phyloP scores from a whole-genome alignment of 108 stramenopile genomes.

The Nitzschia inconspicua region DNA sequence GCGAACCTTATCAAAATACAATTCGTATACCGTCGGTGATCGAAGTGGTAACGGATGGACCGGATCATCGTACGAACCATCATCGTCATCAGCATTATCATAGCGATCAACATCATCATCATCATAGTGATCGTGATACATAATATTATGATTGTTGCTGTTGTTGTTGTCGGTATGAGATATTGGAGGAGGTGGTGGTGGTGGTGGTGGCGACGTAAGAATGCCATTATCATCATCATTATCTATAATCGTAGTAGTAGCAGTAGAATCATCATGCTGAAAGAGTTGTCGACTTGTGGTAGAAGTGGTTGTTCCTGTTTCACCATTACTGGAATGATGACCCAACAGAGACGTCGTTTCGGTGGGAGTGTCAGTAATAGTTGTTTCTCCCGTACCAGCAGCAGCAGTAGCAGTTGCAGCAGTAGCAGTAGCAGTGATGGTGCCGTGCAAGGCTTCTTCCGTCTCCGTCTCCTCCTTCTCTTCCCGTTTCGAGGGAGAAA shows the following conservation, averaged over 20 bases:
- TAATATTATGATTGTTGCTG: not conserved
- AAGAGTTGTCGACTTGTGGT: not conserved
- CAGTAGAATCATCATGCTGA: not conserved
- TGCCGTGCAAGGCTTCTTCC: not conserved
- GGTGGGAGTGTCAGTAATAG: not conserved
- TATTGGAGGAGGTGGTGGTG: not conserved
- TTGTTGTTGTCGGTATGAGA: not conserved
- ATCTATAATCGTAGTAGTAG: not conserved
- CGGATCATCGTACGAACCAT: not conserved
- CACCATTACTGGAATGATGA: too few species aligned
- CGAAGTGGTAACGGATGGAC: slow-evolving; percentile 19
- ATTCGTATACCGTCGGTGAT: slow-evolving; percentile 33
- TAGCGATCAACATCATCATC: not conserved
- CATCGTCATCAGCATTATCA: too few species aligned
- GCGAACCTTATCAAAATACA: slow-evolving; percentile 36
- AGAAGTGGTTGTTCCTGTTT: too few species aligned
- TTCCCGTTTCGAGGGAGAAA: slow-evolving; percentile 2
- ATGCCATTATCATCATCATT: not conserved
- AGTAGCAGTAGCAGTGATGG: not conserved
- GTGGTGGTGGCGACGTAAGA: too few species aligned
- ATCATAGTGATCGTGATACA: too few species aligned
- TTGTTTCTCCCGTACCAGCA: not conserved
- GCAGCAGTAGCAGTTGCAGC: not conserved
- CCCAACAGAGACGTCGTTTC: slow-evolving; percentile 25
- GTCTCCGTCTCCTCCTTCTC: not conserved